Base-by-base conservation (phyloP, 2,329 filamentous ascomycete genomes). In the Cordyceps militaris region DNA sequence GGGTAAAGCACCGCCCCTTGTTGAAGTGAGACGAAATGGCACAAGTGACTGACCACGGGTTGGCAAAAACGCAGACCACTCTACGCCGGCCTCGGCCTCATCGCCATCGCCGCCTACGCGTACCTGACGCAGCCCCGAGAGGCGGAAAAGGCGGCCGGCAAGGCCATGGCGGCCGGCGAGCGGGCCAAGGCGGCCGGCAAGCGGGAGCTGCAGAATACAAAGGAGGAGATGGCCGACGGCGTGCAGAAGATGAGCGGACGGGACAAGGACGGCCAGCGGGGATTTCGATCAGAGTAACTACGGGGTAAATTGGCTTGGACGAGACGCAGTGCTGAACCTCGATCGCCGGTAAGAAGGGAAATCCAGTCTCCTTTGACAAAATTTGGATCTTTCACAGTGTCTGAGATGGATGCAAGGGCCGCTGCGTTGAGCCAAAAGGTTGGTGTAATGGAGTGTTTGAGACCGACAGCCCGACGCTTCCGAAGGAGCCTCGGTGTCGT, bases 81-180 rank as follows among this genome's bases (percentile, higher is more conserved):
- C 13, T 64, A 71, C n/a, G 69, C 62, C 0, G 69, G 65, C 2
- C 66, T 63, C 2, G 68, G 59, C 7, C 61, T 69, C 14, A 58
- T 66, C 4, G 14, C 67, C 11, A 48, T 66, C 2, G 67, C 65
- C 13, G 66, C 61, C 8, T 59, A 67, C 52, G 65, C 61, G 23
- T 70, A 71, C 60, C 53, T 72, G 43, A 62, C 65, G 16, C 49
- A 54, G 50, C 57, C 57, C 11, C 47, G 47, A 26, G 50, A 58
- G 34, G 26, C 49, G 24, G 19, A 57, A 13, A 13, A 36, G 14
- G 13, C n/a, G 26, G 55, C 46, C 4, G 55, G 55, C 36, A 57
- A 46, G 38, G 47, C 55, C 4, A 36, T 57, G 4, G 7, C 34
- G 2, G 47, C 46, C 4, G 55, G 46, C 13, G 26, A 57, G 26